Evolutionary conservation across 306 rosid species (phyloP).

Genomic region (Hippophae rhamnoides): DNA sequence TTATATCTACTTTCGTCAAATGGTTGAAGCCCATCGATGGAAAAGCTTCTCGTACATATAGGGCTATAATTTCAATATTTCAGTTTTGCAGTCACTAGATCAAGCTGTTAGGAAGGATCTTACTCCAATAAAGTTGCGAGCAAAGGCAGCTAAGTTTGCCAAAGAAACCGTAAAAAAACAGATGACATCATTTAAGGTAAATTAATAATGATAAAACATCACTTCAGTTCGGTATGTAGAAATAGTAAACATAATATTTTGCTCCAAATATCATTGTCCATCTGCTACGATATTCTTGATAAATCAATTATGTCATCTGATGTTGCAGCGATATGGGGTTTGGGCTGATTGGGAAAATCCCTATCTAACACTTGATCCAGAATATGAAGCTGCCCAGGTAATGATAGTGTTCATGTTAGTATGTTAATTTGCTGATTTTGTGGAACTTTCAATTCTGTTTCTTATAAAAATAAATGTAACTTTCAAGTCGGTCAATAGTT

Average conservation of each 20-base stretch:
- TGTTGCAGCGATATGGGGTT: slow-evolving; percentile 88
- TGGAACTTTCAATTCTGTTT: background rate
- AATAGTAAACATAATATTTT: background rate
- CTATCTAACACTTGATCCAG: slow-evolving; percentile 86
- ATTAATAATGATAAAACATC: slow-evolving; percentile 2
- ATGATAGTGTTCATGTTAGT: slow-evolving; percentile 27
- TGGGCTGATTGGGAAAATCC: slow-evolving; percentile 99
- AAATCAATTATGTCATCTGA: slow-evolving; percentile 29
- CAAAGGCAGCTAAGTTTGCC: slow-evolving; percentile 94
- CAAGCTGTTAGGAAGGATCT: slow-evolving; percentile 66
- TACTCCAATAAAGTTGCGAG: slow-evolving; percentile 79
- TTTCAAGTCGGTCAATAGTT: slow-evolving; percentile 7
- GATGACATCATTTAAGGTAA: slow-evolving; percentile 93
- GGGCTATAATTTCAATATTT: slow-evolving; percentile 32
- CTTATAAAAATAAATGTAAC: background rate
- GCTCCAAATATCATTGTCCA: background rate
- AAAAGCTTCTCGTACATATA: slow-evolving; percentile 9
- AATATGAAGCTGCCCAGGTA: slow-evolving; percentile 99
- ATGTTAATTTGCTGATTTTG: slow-evolving; percentile 9
- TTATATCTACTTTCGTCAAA: slow-evolving; percentile 8
- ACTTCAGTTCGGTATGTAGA: too few species aligned
- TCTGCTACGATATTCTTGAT: slow-evolving; percentile 7
- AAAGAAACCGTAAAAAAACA: slow-evolving; percentile 77
- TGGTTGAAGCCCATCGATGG: slow-evolving; percentile 3
- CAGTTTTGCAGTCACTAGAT: slow-evolving; percentile 98